Percentiles rank a stretch among this genome's conserved stretches.
phyloP scores from a whole-genome alignment of 306 rosid genomes.

The Prunus padus region DNA sequence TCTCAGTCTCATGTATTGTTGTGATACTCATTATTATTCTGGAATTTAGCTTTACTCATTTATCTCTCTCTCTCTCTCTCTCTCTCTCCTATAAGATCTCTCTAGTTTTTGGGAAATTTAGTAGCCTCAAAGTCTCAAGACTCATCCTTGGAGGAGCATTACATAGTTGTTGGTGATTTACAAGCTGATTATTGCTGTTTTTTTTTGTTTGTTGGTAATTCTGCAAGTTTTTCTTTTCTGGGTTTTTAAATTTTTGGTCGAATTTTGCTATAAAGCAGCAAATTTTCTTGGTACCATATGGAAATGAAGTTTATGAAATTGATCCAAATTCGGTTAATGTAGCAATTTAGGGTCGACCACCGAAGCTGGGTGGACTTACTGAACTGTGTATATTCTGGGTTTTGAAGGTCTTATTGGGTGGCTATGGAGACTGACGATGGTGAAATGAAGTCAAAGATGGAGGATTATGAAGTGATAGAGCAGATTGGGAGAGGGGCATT shows the following conservation, averaged over 20 bases:
- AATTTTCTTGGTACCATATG: slow-evolving; percentile 6
- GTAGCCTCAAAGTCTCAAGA: slow-evolving; percentile 17
- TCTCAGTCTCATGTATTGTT: too few relatives aligned
- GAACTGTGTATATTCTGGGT: slow-evolving; percentile 37
- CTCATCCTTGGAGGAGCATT: slow-evolving; percentile 23
- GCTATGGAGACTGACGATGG: slow-evolving; percentile 62
- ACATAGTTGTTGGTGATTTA: slow-evolving; percentile 19
- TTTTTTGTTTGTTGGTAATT: background rate
- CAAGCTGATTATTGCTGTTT: background rate
- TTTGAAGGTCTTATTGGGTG: slow-evolving; percentile 32
- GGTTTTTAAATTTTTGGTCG: slow-evolving; percentile 4
- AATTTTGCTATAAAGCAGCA: background rate
- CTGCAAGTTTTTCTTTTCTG: slow-evolving; percentile 3
- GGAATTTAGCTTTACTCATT: slow-evolving; percentile 45
- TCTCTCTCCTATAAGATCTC: slow-evolving; percentile 33
- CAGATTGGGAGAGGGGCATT: slow-evolving; percentile 89
- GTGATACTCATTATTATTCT: slow-evolving; percentile 13
- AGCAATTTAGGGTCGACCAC: too few relatives aligned
- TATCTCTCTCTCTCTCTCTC: background rate
- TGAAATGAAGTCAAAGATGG: slow-evolving; percentile 60
- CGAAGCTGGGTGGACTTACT: slow-evolving; percentile 8
- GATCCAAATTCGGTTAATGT: slow-evolving; percentile 22
- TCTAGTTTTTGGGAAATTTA: slow-evolving; percentile 35
- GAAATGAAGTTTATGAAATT: slow-evolving; percentile 18
- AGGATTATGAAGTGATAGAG: slow-evolving; percentile 69